Evolutionary conservation across 176 grass and related monocot species (phyloP).

Genomic region (Rhynchospora pubera): DNA sequence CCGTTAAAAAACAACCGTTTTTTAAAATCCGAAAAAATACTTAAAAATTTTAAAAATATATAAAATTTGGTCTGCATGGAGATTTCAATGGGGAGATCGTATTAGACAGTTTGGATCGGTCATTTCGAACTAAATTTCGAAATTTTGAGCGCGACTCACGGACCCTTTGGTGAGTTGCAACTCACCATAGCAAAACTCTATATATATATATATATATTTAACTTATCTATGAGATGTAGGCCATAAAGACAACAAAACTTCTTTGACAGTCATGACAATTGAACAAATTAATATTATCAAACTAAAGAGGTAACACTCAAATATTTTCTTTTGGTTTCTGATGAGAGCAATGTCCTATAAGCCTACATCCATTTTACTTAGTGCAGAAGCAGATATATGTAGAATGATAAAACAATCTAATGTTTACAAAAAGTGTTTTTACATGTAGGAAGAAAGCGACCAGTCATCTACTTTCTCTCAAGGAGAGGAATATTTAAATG

Average conservation of each 20-base stretch:
- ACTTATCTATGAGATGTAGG: no score
- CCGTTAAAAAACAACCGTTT: no score
- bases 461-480: constrained; percentile 1
- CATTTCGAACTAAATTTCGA: no score
- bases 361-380: not conserved
- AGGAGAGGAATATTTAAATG: constrained; percentile 16
- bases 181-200: no score
- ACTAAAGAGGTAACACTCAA: not conserved
- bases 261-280: not conserved
- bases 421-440: not conserved
- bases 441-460: constrained; percentile 22
- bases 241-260: no score
- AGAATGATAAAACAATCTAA: not conserved
- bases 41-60: no score
- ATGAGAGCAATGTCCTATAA: not conserved
- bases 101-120: no score
- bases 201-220: not conserved
- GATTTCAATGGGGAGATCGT: no score
- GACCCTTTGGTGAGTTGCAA: no score
- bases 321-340: not conserved
- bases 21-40: no score
- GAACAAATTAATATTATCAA: not conserved
- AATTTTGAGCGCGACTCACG: no score
- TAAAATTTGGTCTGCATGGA: no score
- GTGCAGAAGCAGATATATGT: not conserved